Base-by-base conservation (phyloP, 75 land plant species). In the Pinus tabuliformis region DNA sequence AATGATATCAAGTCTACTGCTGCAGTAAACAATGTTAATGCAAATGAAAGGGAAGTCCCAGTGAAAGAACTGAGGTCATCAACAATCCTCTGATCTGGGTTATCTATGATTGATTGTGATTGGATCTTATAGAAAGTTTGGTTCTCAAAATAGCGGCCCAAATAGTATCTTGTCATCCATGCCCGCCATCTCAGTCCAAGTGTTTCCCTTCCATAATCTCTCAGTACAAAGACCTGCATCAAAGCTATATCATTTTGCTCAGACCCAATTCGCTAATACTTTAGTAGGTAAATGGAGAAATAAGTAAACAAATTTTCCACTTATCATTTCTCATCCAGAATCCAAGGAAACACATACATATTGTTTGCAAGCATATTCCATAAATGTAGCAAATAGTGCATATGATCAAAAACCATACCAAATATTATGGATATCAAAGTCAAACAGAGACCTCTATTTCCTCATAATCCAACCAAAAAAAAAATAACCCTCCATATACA, bases 41-140 rank as follows among this genome's bases (percentile, higher is more conserved):
- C 86, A 83, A 97, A 97, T 30, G 91, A 74, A 26, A 97, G 88
- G 37, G 99, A 91, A 49, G 95, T 97, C 78, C 90, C 95, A 58
- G 99, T 94, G 77, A 97, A 97, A 18, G 98, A 78, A 76, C 92
- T 94, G 42, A 97, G 60, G 74, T 96, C 99, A 85, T 97, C 99
- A 56, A 97, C 99, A 76, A 97, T 92, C 49, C 99, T 88, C 74
- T 97, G 99, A 83, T 97, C 99, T 71, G 99, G 99, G 82, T 96
- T 96, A 75, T 97, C 99, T 79, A 97, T 86, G 12, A 94, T 80
- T 62, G 99, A 90, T 65, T 94, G 98, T 21, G 99, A 94, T 56
- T 97, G 99, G 59, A 97, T 97, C 65, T 89, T 90, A 78, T 97
- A 97, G 72, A 94, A 97, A 18, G 92, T 89, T 61, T 77, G 89